Conservation (phyloP, 306 rosid genomes). For the Nissolia schottii region DNA sequence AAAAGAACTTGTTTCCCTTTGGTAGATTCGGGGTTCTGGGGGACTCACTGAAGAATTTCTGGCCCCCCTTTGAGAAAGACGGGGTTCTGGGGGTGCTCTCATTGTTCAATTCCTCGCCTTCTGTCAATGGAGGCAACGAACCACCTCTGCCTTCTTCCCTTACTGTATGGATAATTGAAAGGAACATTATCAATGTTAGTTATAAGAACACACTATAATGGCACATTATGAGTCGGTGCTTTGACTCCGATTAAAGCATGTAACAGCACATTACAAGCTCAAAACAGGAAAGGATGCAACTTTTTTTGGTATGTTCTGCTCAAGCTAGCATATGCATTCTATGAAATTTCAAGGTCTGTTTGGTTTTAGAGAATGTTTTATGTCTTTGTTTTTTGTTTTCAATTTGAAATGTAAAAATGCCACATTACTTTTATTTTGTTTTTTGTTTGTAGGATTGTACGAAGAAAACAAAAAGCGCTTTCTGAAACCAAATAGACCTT, state of each 20-base stretch:
- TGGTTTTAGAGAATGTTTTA: too few species aligned
- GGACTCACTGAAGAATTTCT: background rate
- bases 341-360: too few species aligned
- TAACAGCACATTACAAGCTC: background rate
- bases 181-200: background rate
- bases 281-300: background rate
- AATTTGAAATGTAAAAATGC: too few species aligned
- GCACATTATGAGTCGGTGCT: background rate
- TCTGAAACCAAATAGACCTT: too few species aligned
- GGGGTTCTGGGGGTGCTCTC: slow-evolving; percentile 22
- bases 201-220: background rate
- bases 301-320: background rate
- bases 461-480: too few species aligned
- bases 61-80: background rate
- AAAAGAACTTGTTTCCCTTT: slow-evolving; percentile 59
- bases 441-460: too few species aligned
- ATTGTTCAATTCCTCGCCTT: slow-evolving; percentile 45
- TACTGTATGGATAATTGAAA: slow-evolving; percentile 37
- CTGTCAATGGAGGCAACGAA: slow-evolving; percentile 40
- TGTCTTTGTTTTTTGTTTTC: too few species aligned
- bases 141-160: slow-evolving; percentile 51
- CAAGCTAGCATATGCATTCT: background rate
- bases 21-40: slow-evolving; percentile 23
- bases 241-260: background rate
- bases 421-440: too few species aligned